Base-by-base conservation (phyloP, 1,139 yeast species). In the Yamadazyma triangularis region DNA sequence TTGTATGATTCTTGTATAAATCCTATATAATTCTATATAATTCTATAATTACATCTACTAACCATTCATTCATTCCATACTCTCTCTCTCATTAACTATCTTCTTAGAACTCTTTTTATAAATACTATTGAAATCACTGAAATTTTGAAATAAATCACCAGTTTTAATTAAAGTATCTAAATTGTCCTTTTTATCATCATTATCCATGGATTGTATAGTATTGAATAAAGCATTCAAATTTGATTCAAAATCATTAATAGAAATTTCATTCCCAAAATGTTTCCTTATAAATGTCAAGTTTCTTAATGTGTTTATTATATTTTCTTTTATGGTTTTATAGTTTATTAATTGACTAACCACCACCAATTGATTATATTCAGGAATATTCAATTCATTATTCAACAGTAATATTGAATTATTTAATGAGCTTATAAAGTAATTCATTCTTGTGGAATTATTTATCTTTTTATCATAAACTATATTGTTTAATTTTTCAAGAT, bases 381-480 rank as follows among this genome's bases (percentile, higher is more conserved):
- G 49, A 15, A 79, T 52, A 33, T 79, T 33, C 14, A 42, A 26
- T 25, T 41, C 84, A 4, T 64, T 56, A 32, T 75, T 69, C 19
- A 80, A 50, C 2, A 82, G 63, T 23, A 70, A 59, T 16, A 79
- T 71, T 1, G 86, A 72, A 33, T 76, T 72, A 23, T 73, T 68
- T 25, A 81, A 54, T 2, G 79, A 70, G 31, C 77, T 79, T 24
- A 78, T 56, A 46, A 79, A 79, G 49, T 80, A 80, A 42, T 79
- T 81, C 30, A 82, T 53, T 39, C 85, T 28, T 9, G 31, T 25
- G 15, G 41, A 38, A 21, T 35, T 35, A 11, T 31, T 39, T 21
- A 40, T 25, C 15, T 15, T 34, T 4, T 32, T 27, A 15, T 38
- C 38, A 2, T 39, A 30, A 4, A 38, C 36, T 7, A 32, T 20